These are phyloP conservation scores for Claviceps humidiphila DNA, from an alignment of 2,329 filamentous ascomycete genomes.

Conservation along the genomic window DNA sequence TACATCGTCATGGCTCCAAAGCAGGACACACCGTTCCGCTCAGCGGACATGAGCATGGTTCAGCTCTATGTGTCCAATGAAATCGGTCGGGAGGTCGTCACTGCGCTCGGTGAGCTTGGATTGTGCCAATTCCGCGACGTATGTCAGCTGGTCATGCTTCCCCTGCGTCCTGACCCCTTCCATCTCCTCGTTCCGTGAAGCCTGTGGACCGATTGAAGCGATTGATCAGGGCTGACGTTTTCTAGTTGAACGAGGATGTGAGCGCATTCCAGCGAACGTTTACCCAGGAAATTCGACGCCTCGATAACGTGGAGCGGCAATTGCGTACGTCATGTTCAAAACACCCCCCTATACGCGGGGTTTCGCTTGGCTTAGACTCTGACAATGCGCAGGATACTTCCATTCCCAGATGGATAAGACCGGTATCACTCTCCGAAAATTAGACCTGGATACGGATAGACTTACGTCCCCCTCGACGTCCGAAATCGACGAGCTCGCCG, in stretches of 20 bases:
- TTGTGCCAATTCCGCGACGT: slow-evolving; percentile 97
- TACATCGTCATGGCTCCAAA: slow-evolving; percentile 43
- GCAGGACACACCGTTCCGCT: slow-evolving; percentile 96
- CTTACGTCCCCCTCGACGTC: slow-evolving; percentile 79
- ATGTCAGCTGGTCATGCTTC: slow-evolving; percentile 23
- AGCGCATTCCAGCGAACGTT: slow-evolving; percentile 95
- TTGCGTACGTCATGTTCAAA: slow-evolving; percentile 53
- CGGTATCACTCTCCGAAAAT: slow-evolving; percentile 70
- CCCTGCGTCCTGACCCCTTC: not conserved
- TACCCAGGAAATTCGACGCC: slow-evolving; percentile 89
- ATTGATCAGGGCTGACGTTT: not conserved
- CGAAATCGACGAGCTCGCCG: slow-evolving; percentile 91
- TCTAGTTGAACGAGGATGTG: slow-evolving; percentile 77
- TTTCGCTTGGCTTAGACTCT: slow-evolving; percentile 11
- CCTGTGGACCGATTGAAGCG: too few relatives aligned
- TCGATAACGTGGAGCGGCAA: slow-evolving; percentile 97
- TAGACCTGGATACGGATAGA: slow-evolving; percentile 79
- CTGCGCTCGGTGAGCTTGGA: slow-evolving; percentile 88
- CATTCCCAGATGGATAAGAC: slow-evolving; percentile 91
- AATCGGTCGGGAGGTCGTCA: slow-evolving; percentile 95
- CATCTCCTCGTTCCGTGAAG: not conserved
- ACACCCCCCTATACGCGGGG: slow-evolving; percentile 1
- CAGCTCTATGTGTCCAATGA: slow-evolving; percentile 99
- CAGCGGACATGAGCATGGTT: slow-evolving; percentile 99
- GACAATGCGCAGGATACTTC: slow-evolving; percentile 61